Base-by-base conservation (phyloP, 2,329 filamentous ascomycete genomes). In the Ophiosphaerella korrae region DNA sequence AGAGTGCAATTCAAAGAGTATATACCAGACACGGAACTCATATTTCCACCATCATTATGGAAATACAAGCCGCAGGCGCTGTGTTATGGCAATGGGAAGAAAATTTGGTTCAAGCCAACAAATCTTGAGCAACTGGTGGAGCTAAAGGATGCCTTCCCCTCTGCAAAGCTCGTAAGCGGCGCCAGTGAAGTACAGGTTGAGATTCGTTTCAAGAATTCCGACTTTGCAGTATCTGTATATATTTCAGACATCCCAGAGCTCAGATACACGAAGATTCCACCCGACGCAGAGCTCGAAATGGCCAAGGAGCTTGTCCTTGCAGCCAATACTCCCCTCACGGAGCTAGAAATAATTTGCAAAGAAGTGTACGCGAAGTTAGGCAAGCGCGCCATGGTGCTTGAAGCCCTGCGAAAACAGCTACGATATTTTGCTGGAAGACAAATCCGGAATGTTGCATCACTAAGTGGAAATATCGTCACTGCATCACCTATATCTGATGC, bases 131-230 rank as follows among this genome's bases (percentile, higher is more conserved):
- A 97, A 68, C 80, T 97, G 8, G 80, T 97, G 12, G 87, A 95
- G 67, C 92, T 97, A 74, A 97, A 97, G 78, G 85, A 82, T 62
- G 85, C 84, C 0, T 88, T 90, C 57, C 93, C 93, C 0, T 85
- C 87, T n/a, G 91, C 92, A 5, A 97, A 97, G 74, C 85, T 97
- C 50, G 94, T 97, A 45, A 92, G 92, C 38, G 93, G 93, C 53
- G 96, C 92, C 67, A 96, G 91, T 11, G 93, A 97, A 74, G 97
- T 93, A 0, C 93, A 97, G 74, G 96, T 97, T 48, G 93, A 97
- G 73, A 89, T 96, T 74, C 96, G 96, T 71, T 97, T 97, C 83
- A 97, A 97, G 77, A 90, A 89, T 2, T 84, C 95, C 74, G 84
- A 91, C 62, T 97, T 97, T 67, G 87, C 89, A 1, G 86, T 91